phyloP scores from a whole-genome alignment of 2,329 filamentous ascomycete genomes.

The Cadophora gregata region DNA sequence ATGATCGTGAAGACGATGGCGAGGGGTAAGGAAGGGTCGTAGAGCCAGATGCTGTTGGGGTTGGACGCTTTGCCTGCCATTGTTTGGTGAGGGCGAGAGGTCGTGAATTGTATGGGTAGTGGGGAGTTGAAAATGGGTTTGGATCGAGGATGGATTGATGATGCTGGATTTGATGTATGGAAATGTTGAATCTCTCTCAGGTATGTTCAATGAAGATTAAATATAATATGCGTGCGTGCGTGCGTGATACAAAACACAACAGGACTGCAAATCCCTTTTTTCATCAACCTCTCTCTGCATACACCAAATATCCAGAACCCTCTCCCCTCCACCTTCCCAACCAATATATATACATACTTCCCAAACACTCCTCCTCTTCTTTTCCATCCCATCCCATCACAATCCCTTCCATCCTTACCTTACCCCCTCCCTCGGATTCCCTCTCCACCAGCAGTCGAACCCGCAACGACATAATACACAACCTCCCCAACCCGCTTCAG shows the following conservation, averaged over 20 bases:
- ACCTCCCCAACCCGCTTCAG: background rate
- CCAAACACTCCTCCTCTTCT: no score
- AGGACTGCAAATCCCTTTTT: background rate
- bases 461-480: background rate
- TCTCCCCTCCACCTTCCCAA: background rate
- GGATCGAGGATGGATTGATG: no score
- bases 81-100: no score
- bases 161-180: no score
- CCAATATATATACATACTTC: background rate
- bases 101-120: background rate
- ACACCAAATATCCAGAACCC: background rate
- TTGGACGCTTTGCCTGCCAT: background rate
- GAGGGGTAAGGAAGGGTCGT: slow-evolving; percentile 51
- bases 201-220: no score
- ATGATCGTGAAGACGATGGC: slow-evolving; percentile 51
- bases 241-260: background rate
- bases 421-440: background rate
- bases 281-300: background rate
- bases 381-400: no score
- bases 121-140: background rate
- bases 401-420: background rate
- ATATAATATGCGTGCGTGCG: no score
- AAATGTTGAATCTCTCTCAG: no score
- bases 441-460: no score
- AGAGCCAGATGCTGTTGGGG: slow-evolving; percentile 48